Base-by-base conservation (phyloP, 2,329 filamentous ascomycete genomes). In the Stagonosporopsis chrysanthemi region DNA sequence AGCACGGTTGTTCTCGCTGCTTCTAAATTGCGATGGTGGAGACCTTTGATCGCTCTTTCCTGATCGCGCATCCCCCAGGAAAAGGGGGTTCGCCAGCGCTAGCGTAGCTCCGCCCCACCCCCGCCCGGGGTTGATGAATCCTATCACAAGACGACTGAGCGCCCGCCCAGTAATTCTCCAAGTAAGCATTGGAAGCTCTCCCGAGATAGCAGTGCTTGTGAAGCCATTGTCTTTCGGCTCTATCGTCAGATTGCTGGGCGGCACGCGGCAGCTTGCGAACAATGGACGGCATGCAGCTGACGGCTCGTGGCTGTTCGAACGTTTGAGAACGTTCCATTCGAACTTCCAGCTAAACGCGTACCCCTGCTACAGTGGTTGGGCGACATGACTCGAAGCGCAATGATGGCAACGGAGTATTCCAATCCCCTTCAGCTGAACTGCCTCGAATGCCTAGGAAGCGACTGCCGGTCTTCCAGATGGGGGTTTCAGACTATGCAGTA, bases 11-110 rank as follows among this genome's bases (percentile, higher is more conserved):
- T 42, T 44, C 39, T 15, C 35, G 39, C 46, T 46, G 19, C 41
- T 29, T 39, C 31, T 26, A 41, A 14, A 43, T 46, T 40, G 33
- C 38, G 17, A 40, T 38, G 28, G 22, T 38, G 47, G 42, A 46
- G 42, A 33, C 14, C 38, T 29, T 29, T 35, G 53, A 36, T 51
- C 46, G 36, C 41, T 42, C 46, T 7, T 45, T 36, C 41, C 29
- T 24, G 26, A 26, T 19, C 28, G 42, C 38, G 26, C 17, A 26
- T 52, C 35, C 41, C 50, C 42, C 50, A 24, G 33, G 17, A 39
- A 52, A 45, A 29, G 42, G 50, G 50, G 50, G 31, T 42, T 24
- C 52, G 48, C 48, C 52, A 44, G 43, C 48, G 48, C 29, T 52
- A 41, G 43, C 24, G 38, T 52, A 41, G 43, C 19, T 43, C n/a